Percentiles rank a stretch among this genome's conserved stretches.
phyloP scores from a whole-genome alignment of 257 asterid genomes.

The Linderniella brevidens region DNA sequence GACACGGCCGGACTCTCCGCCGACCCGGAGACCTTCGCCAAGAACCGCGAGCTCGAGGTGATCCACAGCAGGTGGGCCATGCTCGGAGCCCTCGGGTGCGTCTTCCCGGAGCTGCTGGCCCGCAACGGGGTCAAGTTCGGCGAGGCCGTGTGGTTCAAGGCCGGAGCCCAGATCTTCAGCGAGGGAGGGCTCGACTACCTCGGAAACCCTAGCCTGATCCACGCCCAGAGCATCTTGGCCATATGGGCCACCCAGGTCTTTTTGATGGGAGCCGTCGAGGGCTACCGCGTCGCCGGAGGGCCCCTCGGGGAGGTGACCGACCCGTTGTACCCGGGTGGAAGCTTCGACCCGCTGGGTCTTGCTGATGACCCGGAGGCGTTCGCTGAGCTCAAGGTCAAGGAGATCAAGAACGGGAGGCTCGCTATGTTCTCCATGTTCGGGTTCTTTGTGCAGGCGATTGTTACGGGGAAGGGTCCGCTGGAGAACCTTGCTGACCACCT shows the following conservation, averaged over 20 bases:
- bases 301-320: slow-evolving; percentile 79
- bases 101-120: slow-evolving; percentile 56
- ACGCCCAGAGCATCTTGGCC: slow-evolving; percentile 73
- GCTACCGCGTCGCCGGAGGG: slow-evolving; percentile 59
- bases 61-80: slow-evolving; percentile 73
- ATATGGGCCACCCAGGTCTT: slow-evolving; percentile 59
- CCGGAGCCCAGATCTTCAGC: slow-evolving; percentile 61
- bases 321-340: slow-evolving; percentile 64
- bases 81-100: slow-evolving; percentile 74
- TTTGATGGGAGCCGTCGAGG: slow-evolving; percentile 72
- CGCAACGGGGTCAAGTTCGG: slow-evolving; percentile 41
- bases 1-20: slow-evolving; percentile 83
- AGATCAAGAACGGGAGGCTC: slow-evolving; percentile 61
- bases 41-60: slow-evolving; percentile 38
- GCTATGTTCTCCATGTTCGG: slow-evolving; percentile 87
- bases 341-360: slow-evolving; percentile 67
- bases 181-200: slow-evolving; percentile 69
- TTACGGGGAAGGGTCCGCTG: slow-evolving; percentile 51
- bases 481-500: slow-evolving; percentile 68
- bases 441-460: slow-evolving; percentile 52
- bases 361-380: slow-evolving; percentile 60
- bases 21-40: slow-evolving; percentile 79
- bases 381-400: slow-evolving; percentile 70
- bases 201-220: slow-evolving; percentile 70
- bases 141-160: slow-evolving; percentile 84